Base-by-base conservation (phyloP, 768 basidiomycete species). In the Serendipita vermifera region DNA sequence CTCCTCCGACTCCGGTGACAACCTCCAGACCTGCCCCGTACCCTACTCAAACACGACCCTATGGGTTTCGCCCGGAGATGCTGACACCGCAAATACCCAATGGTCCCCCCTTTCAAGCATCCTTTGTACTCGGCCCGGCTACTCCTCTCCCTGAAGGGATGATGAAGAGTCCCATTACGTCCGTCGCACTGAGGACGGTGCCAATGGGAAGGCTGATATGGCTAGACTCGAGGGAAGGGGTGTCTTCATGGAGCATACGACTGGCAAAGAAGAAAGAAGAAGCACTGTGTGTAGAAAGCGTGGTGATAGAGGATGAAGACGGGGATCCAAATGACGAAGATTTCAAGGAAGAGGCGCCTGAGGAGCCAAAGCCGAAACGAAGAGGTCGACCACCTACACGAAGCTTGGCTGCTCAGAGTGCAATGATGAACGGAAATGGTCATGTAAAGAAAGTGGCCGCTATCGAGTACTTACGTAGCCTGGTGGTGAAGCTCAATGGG, bases 221-320 rank as follows among this genome's bases (percentile, higher is more conserved):
- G 29, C 70, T 90, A 29, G 80, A 86, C 62, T 69, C 79, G 56
- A 73, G 73, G 38, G 83, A 87, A 54, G 84, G 86, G 3, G 87
- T 89, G 46, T 79, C 76, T 63, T 77, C 69, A 33, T 89, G 87
- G 87, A 77, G 79, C 3, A 70, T 87, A 66, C 74, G 80, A 43
- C 72, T 88, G 27, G 46, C 46, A 11, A 22, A 22, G 32, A 71
- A 72, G 7, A 70, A 71, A 1, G 87, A 89, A 63, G 74, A 74
- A 2, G 73, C 72, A 2, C 54, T 89, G 15, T 66, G 74, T 57
- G 64, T 89, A 33, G 70, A 70, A 39, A 74, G 78, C 55, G 69
- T 86, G 20, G 77, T 76, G 11, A 79, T 79, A 17, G 83, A 82
- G 11, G 80, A 76, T 32, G 78, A 78, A n/a, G 33, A 35, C 33